Conservation (phyloP, 331 rosid genomes). For the Cydonia oblonga region DNA sequence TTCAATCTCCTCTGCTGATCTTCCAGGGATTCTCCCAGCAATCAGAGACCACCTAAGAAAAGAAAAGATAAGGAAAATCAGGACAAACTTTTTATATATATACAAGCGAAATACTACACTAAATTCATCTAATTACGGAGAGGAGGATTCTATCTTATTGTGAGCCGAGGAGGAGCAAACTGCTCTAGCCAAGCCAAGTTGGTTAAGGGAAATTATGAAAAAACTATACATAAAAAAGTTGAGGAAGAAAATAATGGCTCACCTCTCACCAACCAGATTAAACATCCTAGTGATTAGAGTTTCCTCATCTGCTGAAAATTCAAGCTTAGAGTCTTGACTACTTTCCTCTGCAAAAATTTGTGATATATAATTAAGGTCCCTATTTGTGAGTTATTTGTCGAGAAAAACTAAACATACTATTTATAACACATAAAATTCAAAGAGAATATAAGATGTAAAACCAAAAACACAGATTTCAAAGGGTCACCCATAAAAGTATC, state of each 20-base stretch:
- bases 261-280: conserved; percentile 88
- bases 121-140: background rate
- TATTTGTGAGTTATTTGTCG: background rate
- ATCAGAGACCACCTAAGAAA: conserved; percentile 67
- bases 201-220: background rate
- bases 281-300: conserved; percentile 64
- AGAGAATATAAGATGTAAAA: background rate
- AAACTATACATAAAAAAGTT: background rate
- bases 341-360: conserved; percentile 30
- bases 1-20: conserved; percentile 88
- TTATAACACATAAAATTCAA: background rate
- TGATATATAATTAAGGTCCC: background rate
- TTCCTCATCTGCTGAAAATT: conserved; percentile 80
- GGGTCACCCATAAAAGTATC: background rate
- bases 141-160: background rate
- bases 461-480: background rate
- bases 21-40: conserved; percentile 95
- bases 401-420: background rate
- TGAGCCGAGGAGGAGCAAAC: background rate
- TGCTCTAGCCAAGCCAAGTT: background rate
- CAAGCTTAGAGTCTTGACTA: conserved; percentile 38
- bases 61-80: background rate
- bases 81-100: too few species aligned
- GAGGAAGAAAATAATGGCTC: background rate
- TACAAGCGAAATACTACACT: background rate